Base-by-base conservation (phyloP, 805 yeast species). In the Starmera quercuum region DNA sequence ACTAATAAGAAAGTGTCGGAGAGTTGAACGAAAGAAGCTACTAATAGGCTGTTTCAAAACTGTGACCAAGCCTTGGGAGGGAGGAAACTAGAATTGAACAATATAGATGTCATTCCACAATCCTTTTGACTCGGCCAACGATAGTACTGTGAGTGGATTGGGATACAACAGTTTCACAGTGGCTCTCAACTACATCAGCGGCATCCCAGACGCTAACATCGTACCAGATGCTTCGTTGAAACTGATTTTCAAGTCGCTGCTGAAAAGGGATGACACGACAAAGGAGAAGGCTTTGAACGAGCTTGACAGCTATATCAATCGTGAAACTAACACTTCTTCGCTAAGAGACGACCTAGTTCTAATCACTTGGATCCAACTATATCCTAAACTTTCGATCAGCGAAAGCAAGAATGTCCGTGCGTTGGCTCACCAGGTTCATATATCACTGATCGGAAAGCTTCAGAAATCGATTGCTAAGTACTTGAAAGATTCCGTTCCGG, bases 231-330 rank as follows among this genome's bases (percentile, higher is more conserved):
- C 80, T 2, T 59, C 62, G 9, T 54, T 82, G 36, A 70, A 71
- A 28, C 61, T 87, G 9, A 63, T 78, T n/a, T 81, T 87, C 63
- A 87, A 83, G 51, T 74, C 83, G 8, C 56, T 88, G 32, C 53
- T 81, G 53, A 88, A 87, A 56, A 74, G 82, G 49, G 95, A 87
- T 48, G 71, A 79, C 6, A 78, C 75, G n/a, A 90, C 97, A 0
- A 83, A 78, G 49, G 95, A 85, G 45, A 83, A 80, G 51, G 86
- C 92, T 1, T 61, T 86, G 18, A 51, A 44, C 6, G 94, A 83
- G 27, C 51, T 81, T 20, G 46, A 64, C 3, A 46, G 54, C 4
- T 48, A 58, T 20, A 40, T 72, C 3, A 51, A 47, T 5, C 31
- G 44, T 14, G 22, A 31, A 11, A 39, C 30, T 5, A 38, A 46